Evolutionary conservation across 2,329 filamentous ascomycete species (phyloP), one percentile per base, ranked within the genome.

Genomic region (Botrytis tulipae): DNA sequence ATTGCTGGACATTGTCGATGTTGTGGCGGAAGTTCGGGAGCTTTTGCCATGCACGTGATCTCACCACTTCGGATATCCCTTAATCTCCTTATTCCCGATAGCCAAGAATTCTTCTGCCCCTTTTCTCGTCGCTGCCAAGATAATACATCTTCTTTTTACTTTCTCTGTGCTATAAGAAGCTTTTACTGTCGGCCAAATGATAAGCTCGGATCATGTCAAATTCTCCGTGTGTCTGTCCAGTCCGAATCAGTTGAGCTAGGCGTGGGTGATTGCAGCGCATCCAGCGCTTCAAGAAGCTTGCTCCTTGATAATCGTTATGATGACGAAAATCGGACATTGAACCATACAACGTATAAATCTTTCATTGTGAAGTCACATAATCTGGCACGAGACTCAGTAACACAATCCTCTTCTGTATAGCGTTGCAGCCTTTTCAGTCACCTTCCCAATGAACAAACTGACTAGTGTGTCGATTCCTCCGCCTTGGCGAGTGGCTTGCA

Each of bases 401-500:
- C 44, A 67, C 22, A 51, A 67, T 20, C 32, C 46, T 40, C 14
- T 54, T 67, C 46, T 40, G 25, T 40, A 54, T 40, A 0, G 9
- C 2, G 16, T 67, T 22, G 25, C 46, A 54, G 22, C 37, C 25
- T n/a, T 63, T 63, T 29, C 18, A 29, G n/a, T 44, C 61, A n/a
- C 60, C 20, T 37, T 63, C 61, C 61, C 61, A 29, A 44, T 63
- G 16, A 63, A 63, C 40, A 65, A 32, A 18, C 18, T 51, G 8
- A 44, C 16, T n/a, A 63, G 61, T 32, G 7, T 7, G 40, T 65
- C 29, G 37, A 69, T 32, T 59, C n/a, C 51, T 59, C 48, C 37
- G 48, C 67, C 67, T 69, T 69, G 48, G 67, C 67, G 1, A 25
- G 67, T 32, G 51, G 67, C 51, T 32, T 32, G 25, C 35, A 32